phyloP scores from a whole-genome alignment of 345 rosid genomes.

The Fremontodendron californicum region DNA sequence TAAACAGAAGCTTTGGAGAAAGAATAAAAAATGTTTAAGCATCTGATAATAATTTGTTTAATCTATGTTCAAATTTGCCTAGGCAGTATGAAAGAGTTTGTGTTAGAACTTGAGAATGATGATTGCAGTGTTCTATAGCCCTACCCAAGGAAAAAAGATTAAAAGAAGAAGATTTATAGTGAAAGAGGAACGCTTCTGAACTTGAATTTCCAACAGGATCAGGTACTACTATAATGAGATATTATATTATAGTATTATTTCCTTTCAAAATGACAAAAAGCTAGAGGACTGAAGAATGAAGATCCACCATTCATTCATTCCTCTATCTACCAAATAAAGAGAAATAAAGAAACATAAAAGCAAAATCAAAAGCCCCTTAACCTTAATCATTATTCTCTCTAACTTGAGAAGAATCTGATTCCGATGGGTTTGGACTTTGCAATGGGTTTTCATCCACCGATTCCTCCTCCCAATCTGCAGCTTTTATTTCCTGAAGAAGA shows the following conservation, averaged over 20 bases:
- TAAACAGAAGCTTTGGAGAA: background rate
- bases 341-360: too few relatives aligned
- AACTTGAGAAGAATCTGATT: constrained; percentile 19
- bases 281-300: background rate
- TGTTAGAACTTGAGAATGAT: too few relatives aligned
- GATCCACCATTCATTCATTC: too few relatives aligned
- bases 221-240: background rate
- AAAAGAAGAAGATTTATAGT: background rate
- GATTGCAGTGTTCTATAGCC: too few relatives aligned
- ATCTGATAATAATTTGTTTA: background rate
- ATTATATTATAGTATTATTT: background rate
- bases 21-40: background rate
- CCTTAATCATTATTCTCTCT: constrained; percentile 6
- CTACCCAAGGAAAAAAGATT: too few relatives aligned
- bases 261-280: background rate
- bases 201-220: constrained; percentile 7
- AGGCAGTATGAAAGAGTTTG: too few relatives aligned
- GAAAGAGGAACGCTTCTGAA: background rate
- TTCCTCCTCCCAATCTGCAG: constrained; percentile 21
- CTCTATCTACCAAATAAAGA: too few relatives aligned
- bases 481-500: constrained; percentile 20
- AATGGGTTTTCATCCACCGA: constrained; percentile 21
- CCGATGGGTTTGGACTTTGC: constrained; percentile 28
- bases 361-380: background rate
- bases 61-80: too few relatives aligned